These are phyloP conservation scores for Pugionium cornutum DNA, from an alignment of 345 rosid species.

Conservation along the genomic window DNA sequence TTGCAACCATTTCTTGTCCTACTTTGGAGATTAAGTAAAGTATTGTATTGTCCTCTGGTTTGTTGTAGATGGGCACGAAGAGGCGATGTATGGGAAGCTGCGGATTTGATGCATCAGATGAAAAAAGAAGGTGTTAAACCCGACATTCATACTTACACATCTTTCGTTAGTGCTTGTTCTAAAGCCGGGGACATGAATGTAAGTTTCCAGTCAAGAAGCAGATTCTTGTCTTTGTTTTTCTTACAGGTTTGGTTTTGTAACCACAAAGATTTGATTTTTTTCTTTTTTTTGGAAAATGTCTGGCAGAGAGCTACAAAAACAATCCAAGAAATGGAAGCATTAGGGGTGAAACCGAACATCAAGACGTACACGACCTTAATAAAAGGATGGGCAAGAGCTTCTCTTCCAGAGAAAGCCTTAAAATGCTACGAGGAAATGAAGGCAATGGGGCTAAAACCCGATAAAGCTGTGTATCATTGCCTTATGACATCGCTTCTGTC, in stretches of 20 bases:
- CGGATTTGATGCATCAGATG: slow-evolving; percentile 95
- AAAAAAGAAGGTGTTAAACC: slow-evolving; percentile 79
- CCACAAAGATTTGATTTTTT: too few relatives aligned
- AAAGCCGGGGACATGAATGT: slow-evolving; percentile 98
- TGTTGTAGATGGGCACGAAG: slow-evolving; percentile 86
- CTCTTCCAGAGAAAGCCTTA: slow-evolving; percentile 89
- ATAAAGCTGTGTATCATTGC: slow-evolving; percentile 89
- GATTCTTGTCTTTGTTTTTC: neutral
- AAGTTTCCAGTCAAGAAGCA: slow-evolving; percentile 25
- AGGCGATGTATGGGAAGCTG: slow-evolving; percentile 99
- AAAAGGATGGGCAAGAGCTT: slow-evolving; percentile 94
- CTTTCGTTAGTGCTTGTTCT: slow-evolving; percentile 91
- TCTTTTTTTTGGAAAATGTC: neutral
- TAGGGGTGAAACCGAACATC: slow-evolving; percentile 75
- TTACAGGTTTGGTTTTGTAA: neutral
- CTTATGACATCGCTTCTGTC: slow-evolving; percentile 79
- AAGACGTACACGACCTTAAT: slow-evolving; percentile 90
- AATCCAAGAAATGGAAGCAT: slow-evolving; percentile 63
- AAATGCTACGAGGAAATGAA: slow-evolving; percentile 85
- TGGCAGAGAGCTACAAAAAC: slow-evolving; percentile 73
- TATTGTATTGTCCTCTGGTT: neutral
- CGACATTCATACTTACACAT: slow-evolving; percentile 89
- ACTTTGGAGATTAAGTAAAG: neutral
- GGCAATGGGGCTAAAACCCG: slow-evolving; percentile 70
- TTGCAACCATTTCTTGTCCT: slow-evolving; percentile 11